Conservation (phyloP, 805 yeast genomes). For the Lipomyces orientalis region DNA sequence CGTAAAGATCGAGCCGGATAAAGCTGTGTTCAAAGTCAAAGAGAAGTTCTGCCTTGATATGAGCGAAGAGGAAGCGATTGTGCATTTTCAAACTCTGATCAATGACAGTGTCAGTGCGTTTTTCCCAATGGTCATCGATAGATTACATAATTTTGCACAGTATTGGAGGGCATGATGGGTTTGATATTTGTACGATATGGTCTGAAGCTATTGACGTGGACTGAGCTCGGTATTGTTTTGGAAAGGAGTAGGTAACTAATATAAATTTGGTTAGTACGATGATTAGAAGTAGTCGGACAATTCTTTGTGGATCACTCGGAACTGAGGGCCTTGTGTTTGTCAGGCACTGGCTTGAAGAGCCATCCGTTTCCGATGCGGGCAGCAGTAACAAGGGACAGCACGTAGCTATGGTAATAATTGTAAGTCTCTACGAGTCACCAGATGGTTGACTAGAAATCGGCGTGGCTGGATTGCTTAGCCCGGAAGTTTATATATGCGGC, state of each 20-base stretch:
- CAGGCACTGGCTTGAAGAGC: too few relatives aligned
- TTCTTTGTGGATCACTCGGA: too few relatives aligned
- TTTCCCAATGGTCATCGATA: conserved; percentile 91
- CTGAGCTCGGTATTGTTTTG: neutral
- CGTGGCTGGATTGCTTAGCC: too few relatives aligned
- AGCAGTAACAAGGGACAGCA: too few relatives aligned
- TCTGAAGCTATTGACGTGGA: neutral
- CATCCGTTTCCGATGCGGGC: too few relatives aligned
- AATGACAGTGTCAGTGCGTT: conserved; percentile 94
- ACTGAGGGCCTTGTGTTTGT: too few relatives aligned
- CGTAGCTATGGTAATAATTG: too few relatives aligned
- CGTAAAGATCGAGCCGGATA: conserved; percentile 78
- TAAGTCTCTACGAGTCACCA: too few relatives aligned
- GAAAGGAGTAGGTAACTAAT: neutral
- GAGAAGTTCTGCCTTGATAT: conserved; percentile 92
- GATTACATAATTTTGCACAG: conserved; percentile 93
- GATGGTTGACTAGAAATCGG: too few relatives aligned
- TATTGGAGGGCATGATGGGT: conserved; percentile 85
- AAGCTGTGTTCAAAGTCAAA: conserved; percentile 83
- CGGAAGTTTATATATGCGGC: too few relatives aligned
- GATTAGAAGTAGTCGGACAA: neutral
- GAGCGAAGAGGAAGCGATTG: conserved; percentile 94
- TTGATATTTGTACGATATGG: neutral
- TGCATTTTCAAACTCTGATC: conserved; percentile 91
- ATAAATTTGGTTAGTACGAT: neutral